phyloP scores from a whole-genome alignment of 2,329 filamentous ascomycete genomes.

The Raffaelea arxii region DNA sequence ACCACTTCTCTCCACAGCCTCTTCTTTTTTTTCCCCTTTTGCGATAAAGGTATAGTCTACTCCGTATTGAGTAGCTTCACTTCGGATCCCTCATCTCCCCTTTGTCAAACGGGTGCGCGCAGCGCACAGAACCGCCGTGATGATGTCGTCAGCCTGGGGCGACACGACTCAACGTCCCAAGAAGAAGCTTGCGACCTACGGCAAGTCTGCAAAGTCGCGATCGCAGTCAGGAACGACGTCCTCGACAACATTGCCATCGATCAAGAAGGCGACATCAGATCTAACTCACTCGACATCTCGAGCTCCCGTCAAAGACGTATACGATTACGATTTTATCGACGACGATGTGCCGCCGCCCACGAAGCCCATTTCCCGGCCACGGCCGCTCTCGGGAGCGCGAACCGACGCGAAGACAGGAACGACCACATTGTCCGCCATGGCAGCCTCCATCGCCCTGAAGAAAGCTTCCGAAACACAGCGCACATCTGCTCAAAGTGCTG shows the following conservation, averaged over 20 bases:
- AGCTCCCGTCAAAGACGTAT: slow-evolving; percentile 10
- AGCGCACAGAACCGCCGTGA: slow-evolving; percentile 7
- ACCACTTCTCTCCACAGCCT: neutral
- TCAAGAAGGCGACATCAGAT: neutral
- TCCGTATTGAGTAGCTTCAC: too few relatives aligned
- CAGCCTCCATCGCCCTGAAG: neutral
- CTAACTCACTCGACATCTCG: neutral
- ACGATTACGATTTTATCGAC: slow-evolving; percentile 14
- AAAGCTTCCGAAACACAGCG: neutral
- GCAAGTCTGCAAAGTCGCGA: slow-evolving; percentile 17
- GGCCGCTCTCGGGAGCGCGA: neutral
- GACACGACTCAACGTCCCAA: slow-evolving; percentile 16
- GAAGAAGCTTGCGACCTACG: slow-evolving; percentile 21
- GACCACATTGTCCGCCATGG: neutral
- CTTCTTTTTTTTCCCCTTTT: neutral
- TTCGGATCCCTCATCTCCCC: neutral
- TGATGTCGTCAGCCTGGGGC: slow-evolving; percentile 14
- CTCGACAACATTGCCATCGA: neutral
- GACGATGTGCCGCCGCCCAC: slow-evolving; percentile 5
- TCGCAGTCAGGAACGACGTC: slow-evolving; percentile 7
- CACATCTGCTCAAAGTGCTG: neutral
- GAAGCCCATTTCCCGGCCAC: slow-evolving; percentile 2
- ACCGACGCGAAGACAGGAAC: neutral
- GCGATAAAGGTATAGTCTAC: too few relatives aligned
- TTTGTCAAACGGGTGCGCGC: neutral